Evolutionary conservation across 768 basidiomycete genomes (phyloP).

Genomic region (Termitomyces sp.): DNA sequence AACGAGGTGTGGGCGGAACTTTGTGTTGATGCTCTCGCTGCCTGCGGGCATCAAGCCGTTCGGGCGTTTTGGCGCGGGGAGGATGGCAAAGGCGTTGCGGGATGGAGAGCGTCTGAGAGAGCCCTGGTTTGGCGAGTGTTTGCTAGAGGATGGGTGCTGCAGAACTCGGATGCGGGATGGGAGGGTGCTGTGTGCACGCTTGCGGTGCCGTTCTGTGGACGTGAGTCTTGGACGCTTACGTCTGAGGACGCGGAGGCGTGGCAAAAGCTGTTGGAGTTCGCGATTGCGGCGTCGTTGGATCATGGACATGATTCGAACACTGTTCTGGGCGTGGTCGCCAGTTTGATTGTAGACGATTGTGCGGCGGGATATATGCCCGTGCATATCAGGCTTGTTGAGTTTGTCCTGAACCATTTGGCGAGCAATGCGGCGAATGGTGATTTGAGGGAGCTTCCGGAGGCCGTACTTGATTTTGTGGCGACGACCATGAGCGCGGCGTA

Average conservation of each 20-base stretch:
- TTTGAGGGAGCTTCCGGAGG: constrained; percentile 48
- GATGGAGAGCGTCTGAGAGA: constrained; percentile 40
- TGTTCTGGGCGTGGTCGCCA: constrained; percentile 57
- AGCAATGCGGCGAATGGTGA: constrained; percentile 29
- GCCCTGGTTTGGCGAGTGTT: constrained; percentile 56
- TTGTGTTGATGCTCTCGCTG: constrained; percentile 50
- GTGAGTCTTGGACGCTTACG: constrained; percentile 18
- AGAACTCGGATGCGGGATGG: constrained; percentile 41
- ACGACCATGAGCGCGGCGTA: constrained; percentile 59
- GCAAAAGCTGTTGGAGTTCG: constrained; percentile 52
- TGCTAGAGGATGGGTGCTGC: constrained; percentile 51
- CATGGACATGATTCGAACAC: constrained; percentile 48
- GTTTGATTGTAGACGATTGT: constrained; percentile 27
- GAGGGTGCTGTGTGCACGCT: constrained; percentile 53
- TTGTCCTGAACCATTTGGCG: constrained; percentile 53
- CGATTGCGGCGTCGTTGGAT: constrained; percentile 56
- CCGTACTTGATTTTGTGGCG: constrained; percentile 57
- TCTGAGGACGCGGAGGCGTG: constrained; percentile 55
- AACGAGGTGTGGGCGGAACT: constrained; percentile 57
- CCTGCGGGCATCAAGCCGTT: constrained; percentile 45
- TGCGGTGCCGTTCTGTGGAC: constrained; percentile 56
- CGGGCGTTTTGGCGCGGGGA: constrained; percentile 48
- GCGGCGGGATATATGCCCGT: neutral
- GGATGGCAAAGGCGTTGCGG: constrained; percentile 19
- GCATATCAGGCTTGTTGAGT: constrained; percentile 52